These are phyloP conservation scores for Kazachstania sp. DNA, from an alignment of 1,139 yeast species.

Conservation along the genomic window DNA sequence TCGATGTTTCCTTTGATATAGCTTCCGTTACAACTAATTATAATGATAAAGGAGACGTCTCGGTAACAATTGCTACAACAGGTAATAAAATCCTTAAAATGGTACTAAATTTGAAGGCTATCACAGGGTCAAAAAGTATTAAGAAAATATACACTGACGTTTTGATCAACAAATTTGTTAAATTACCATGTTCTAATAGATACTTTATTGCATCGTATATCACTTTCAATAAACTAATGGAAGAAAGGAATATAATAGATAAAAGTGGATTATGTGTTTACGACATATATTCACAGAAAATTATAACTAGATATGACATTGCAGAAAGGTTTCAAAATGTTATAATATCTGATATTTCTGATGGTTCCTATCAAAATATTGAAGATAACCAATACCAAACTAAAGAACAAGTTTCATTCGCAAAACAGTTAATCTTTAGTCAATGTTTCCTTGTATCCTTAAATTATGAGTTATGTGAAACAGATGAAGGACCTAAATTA, in stretches of 20 bases:
- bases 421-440: slow-evolving; percentile 17
- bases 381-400: neutral
- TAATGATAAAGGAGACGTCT: no score
- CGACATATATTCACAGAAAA: slow-evolving; percentile 9
- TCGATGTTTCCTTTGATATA: neutral
- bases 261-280: slow-evolving; percentile 5
- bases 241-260: neutral
- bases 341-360: slow-evolving; percentile 17
- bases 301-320: slow-evolving; percentile 8
- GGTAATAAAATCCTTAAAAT: neutral
- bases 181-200: slow-evolving; percentile 2
- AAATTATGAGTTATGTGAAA: slow-evolving; percentile 22
- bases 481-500: slow-evolving; percentile 17
- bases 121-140: neutral
- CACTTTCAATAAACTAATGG: neutral
- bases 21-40: neutral
- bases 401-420: slow-evolving; percentile 12
- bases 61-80: neutral
- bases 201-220: slow-evolving; percentile 3
- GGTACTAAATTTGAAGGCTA: neutral
- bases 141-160: neutral
- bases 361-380: slow-evolving; percentile 10
- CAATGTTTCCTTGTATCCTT: slow-evolving; percentile 24
- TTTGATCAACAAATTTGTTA: slow-evolving; percentile 4
- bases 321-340: slow-evolving; percentile 15